Percentiles rank a stretch among this genome's conserved stretches.
Evolutionary conservation across 108 stramenopile species (phyloP).

Genomic region (Skeletonema tropicum): DNA sequence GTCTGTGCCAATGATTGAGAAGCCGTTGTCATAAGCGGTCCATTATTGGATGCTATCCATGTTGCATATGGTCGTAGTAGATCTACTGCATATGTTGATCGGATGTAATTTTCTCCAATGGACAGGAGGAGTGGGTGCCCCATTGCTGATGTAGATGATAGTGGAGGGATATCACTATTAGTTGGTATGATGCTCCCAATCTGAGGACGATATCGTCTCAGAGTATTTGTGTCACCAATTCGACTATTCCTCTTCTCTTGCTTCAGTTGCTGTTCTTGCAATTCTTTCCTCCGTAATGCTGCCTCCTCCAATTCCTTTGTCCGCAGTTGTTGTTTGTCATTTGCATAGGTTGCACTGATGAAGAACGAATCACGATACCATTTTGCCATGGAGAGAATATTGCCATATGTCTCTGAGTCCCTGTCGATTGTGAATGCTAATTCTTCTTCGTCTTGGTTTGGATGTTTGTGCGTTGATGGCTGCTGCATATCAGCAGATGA

Average conservation of each 20-base stretch:
- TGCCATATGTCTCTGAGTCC: slow-evolving; percentile 41
- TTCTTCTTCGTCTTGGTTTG: slow-evolving; percentile 18
- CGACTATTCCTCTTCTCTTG: not conserved
- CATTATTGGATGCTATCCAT: slow-evolving; percentile 40
- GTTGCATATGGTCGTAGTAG: slow-evolving; percentile 31
- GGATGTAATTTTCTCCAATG: slow-evolving; percentile 31
- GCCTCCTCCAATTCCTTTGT: not conserved
- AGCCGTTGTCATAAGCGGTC: slow-evolving; percentile 31
- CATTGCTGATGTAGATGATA: slow-evolving; percentile 25
- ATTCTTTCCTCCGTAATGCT: slow-evolving; percentile 3
- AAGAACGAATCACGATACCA: slow-evolving; percentile 48
- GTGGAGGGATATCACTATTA: slow-evolving; percentile 5
- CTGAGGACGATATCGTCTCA: not conserved
- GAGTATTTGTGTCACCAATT: slow-evolving; percentile 14
- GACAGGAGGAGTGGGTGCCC: slow-evolving; percentile 31
- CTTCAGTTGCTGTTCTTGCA: not conserved
- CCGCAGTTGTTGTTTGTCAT: not conserved
- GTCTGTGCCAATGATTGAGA: slow-evolving; percentile 33
- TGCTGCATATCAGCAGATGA: not conserved
- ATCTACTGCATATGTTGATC: slow-evolving; percentile 28
- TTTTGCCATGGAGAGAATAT: slow-evolving; percentile 33
- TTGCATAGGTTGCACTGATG: slow-evolving; percentile 29
- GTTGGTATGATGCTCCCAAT: not conserved
- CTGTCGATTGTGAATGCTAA: slow-evolving; percentile 34
- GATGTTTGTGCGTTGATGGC: not conserved